Conservation (phyloP, 2,329 filamentous ascomycete species). For the Fusarium lyarnte region DNA sequence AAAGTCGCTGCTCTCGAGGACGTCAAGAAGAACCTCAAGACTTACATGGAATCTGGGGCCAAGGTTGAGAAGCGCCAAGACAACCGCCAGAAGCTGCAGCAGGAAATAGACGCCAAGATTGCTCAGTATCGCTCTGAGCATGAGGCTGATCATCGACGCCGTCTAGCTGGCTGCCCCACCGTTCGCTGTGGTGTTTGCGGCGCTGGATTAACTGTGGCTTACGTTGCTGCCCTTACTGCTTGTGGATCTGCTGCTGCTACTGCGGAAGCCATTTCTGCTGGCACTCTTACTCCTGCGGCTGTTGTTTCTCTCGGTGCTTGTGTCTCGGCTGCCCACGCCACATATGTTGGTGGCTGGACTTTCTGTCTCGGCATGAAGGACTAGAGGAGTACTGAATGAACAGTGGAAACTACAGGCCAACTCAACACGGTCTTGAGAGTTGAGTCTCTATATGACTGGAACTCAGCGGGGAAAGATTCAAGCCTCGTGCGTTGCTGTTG, state of each 20-base stretch:
- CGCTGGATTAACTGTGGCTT: neutral
- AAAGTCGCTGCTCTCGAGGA: neutral
- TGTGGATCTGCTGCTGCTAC: neutral
- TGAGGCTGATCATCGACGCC: neutral
- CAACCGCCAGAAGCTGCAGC: slow-evolving; percentile 1
- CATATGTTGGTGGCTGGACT: neutral
- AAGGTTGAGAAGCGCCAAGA: neutral
- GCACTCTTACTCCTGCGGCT: neutral
- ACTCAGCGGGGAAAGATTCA: neutral
- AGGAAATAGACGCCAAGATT: neutral
- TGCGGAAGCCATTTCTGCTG: neutral
- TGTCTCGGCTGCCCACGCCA: neutral
- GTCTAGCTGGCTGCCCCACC: neutral
- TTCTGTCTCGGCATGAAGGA: neutral
- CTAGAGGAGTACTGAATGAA: neutral
- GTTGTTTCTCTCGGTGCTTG: neutral
- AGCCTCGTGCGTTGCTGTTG: neutral
- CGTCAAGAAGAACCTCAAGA: neutral
- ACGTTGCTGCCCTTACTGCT: neutral
- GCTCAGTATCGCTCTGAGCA: neutral
- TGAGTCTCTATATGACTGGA: rapidly evolving
- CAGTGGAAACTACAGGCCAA: too few species aligned
- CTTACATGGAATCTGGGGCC: neutral
- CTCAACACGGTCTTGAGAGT: neutral
- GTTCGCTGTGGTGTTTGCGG: neutral